Base-by-base conservation (phyloP, 805 yeast genomes). In the Komagataella populi region DNA sequence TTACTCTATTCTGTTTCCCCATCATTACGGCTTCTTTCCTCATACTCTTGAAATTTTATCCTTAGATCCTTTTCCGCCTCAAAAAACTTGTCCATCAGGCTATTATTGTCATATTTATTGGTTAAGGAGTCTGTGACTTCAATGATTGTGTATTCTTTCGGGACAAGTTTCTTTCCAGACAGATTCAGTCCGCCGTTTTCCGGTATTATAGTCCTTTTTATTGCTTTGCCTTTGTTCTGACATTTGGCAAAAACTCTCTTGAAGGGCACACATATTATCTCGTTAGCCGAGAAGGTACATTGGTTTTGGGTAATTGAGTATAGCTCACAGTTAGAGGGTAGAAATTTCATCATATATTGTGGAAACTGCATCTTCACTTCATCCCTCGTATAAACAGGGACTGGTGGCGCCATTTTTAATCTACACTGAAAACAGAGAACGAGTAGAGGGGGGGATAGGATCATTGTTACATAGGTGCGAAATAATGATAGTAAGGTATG, bases 191-290 rank as follows among this genome's bases (percentile, higher is more conserved):
- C 48, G 8, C 48, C 48, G 7, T 46, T 20, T 12, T 20, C 50
- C 3, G 50, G 45, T 20, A 60, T 56, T 3, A 62, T 53, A 46
- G 57, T 66, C 46, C 52, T 54, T 20, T 53, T 58, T 49, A 54
- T 55, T 1, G 48, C 43, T 48, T 54, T 55, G 6, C 58, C 57
- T 20, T 55, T 55, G 53, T 66, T 63, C 10, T 61, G 50, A 58
- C 81, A 76, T 52, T 73, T 65, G 23, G 70, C 62, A 60, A 75
- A 76, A 2, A 75, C 49, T 23, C 81, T 57, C 52, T 68, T 74
- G 61, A 76, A 76, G 1, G 81, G 80, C 2, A 67, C 57, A 58
- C 81, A 77, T 6, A 66, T 61, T 44, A 72, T 66, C 20, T 67
- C 60, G n/a, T 64, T 63, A 1, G 72, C 73, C 50, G 69, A 68